Conservation (phyloP, 441 rosid genomes). For the Gossypium schwendimanii region DNA sequence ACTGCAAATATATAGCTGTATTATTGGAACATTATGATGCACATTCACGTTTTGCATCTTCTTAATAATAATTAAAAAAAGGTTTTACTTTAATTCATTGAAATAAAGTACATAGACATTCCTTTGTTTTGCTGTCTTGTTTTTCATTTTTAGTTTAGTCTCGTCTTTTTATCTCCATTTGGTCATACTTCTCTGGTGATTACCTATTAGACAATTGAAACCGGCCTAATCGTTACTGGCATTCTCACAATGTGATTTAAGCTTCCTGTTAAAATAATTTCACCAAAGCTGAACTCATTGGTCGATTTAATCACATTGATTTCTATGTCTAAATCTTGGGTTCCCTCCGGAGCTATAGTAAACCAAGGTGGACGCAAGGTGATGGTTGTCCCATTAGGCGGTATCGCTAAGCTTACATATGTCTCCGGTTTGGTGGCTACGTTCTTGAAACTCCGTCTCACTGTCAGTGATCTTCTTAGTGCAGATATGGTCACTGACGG, state of each 20-base stretch:
- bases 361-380: conserved; percentile 61
- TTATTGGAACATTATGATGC: conserved; percentile 8
- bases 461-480: conserved; percentile 29
- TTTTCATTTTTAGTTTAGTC: background rate
- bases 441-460: conserved; percentile 54
- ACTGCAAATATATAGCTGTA: conserved; percentile 6
- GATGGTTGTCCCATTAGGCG: conserved; percentile 61
- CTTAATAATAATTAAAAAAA: conserved; percentile 9
- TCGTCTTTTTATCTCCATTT: background rate
- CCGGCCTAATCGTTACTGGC: conserved; percentile 50
- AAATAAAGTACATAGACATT: background rate
- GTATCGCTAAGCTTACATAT: conserved; percentile 38
- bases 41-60: conserved; percentile 17
- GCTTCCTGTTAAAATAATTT: conserved; percentile 63
- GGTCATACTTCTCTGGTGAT: background rate
- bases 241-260: conserved; percentile 60
- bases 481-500: conserved; percentile 70
- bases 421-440: conserved; percentile 51
- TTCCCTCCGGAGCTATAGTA: conserved; percentile 38
- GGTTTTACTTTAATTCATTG: background rate
- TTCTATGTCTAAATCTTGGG: conserved; percentile 45
- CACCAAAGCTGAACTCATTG: conserved; percentile 59
- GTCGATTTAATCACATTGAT: conserved; percentile 35
- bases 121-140: background rate
- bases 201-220: conserved; percentile 17